phyloP scores from a whole-genome alignment of 1,284 basidiomycete species.

The Psilocybe mexicana region DNA sequence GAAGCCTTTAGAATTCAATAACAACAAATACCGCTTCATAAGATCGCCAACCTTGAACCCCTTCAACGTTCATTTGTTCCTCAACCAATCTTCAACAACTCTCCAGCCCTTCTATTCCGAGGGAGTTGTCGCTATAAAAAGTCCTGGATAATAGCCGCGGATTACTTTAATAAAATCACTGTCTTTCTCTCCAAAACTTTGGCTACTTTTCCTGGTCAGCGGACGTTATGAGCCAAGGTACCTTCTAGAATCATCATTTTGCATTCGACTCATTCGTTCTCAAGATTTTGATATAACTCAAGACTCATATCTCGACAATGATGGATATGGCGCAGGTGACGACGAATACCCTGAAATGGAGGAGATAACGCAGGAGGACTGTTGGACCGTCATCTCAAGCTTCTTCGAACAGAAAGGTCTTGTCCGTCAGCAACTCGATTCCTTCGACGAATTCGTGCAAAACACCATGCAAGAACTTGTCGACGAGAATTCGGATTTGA shows the following conservation, averaged over 20 bases:
- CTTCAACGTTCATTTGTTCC: not conserved
- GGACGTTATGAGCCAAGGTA: slow-evolving; percentile 51
- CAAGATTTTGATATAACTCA: slow-evolving; percentile 49
- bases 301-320: slow-evolving; percentile 60
- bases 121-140: not conserved
- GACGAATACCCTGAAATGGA: slow-evolving; percentile 69
- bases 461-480: slow-evolving; percentile 99
- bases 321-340: slow-evolving; percentile 51
- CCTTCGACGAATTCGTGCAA: slow-evolving; percentile 98
- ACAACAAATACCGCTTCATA: slow-evolving; percentile 27
- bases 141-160: not conserved
- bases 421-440: slow-evolving; percentile 96
- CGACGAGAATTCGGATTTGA: slow-evolving; percentile 92
- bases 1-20: slow-evolving; percentile 18
- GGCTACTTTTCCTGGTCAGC: slow-evolving; percentile 6
- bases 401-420: slow-evolving; percentile 99
- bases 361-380: slow-evolving; percentile 90
- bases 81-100: not conserved
- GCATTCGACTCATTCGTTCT: slow-evolving; percentile 22
- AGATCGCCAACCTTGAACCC: slow-evolving; percentile 10
- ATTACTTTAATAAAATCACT: not conserved
- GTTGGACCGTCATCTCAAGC: slow-evolving; percentile 93
- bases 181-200: not conserved
- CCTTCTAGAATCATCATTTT: slow-evolving; percentile 27
- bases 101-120: not conserved